These are phyloP conservation scores for Ganoderma multipileum DNA, from an alignment of 1,284 basidiomycete genomes.

Conservation along the genomic window DNA sequence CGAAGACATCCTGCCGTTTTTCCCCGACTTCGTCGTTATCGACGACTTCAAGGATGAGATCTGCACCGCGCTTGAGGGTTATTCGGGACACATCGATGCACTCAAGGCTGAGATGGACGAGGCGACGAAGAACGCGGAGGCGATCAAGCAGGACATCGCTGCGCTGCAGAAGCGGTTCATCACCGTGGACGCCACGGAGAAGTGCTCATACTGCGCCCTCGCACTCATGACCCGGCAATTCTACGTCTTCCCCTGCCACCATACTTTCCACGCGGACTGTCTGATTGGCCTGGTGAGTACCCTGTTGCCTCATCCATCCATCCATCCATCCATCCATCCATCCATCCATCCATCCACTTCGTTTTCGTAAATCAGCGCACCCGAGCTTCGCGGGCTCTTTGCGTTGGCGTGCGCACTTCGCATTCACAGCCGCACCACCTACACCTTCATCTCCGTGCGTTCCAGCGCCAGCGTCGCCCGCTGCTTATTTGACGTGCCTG, in stretches of 20 bases:
- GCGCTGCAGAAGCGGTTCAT: conserved; percentile 92
- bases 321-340: too few relatives aligned
- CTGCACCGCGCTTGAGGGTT: conserved; percentile 93
- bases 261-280: conserved; percentile 95
- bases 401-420: background rate
- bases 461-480: conserved; percentile 5
- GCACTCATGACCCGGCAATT: conserved; percentile 89
- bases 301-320: background rate
- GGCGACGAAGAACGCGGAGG: conserved; percentile 89
- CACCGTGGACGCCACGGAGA: conserved; percentile 88
- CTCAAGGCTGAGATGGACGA: conserved; percentile 97
- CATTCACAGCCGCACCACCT: conserved; percentile 7
- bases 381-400: background rate
- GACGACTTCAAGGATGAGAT: conserved; percentile 99
- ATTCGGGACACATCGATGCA: conserved; percentile 89
- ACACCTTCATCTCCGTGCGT: conserved; percentile 13
- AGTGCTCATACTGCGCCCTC: conserved; percentile 83
- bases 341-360: background rate
- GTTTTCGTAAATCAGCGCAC: background rate
- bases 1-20: conserved; percentile 98
- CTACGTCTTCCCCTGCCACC: conserved; percentile 98
- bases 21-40: conserved; percentile 99
- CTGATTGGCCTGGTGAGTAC: conserved; percentile 84
- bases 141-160: conserved; percentile 92
- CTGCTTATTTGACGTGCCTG: conserved; percentile 6